A percentile compares a stretch with the other conserved stretches of the same genome.
Conservation (phyloP, 1,139 yeast species). For the Barnettozyma hawaiiensis region DNA sequence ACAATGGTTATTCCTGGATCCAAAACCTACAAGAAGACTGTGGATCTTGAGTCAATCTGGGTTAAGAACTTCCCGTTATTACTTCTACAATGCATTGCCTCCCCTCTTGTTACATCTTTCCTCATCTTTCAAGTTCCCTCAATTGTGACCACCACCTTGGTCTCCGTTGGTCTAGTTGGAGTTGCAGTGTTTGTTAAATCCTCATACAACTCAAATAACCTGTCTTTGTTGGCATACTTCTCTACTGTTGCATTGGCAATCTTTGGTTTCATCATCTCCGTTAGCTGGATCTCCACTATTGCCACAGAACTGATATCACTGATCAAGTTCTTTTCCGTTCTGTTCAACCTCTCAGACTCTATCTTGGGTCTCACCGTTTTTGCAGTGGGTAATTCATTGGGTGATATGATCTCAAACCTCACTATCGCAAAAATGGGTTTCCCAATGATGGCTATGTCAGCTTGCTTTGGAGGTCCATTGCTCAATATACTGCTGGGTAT, state of each 20-base stretch:
- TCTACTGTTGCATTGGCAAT: slow-evolving; percentile 31
- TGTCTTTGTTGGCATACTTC: slow-evolving; percentile 4
- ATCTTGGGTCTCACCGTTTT: slow-evolving; percentile 79
- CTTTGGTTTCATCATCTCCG: slow-evolving; percentile 61
- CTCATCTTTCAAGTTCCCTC: slow-evolving; percentile 17
- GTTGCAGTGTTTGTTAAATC: slow-evolving; percentile 5
- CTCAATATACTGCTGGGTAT: slow-evolving; percentile 56
- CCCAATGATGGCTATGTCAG: slow-evolving; percentile 89
- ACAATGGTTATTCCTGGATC: slow-evolving; percentile 14
- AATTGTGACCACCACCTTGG: slow-evolving; percentile 5
- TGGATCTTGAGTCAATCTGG: slow-evolving; percentile 13
- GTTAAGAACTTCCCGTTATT: slow-evolving; percentile 14
- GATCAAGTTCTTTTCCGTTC: slow-evolving; percentile 55
- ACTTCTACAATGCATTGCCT: slow-evolving; percentile 17
- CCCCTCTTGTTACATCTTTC: slow-evolving; percentile 20
- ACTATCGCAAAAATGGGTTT: slow-evolving; percentile 83
- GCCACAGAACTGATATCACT: slow-evolving; percentile 75
- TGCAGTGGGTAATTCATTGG: slow-evolving; percentile 89
- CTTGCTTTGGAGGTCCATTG: slow-evolving; percentile 93
- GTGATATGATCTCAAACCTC: slow-evolving; percentile 80
- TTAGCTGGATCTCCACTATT: slow-evolving; percentile 68
- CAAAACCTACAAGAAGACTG: slow-evolving; percentile 6
- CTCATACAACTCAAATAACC: slow-evolving; percentile 7
- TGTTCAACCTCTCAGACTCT: slow-evolving; percentile 67
- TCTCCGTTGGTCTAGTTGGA: slow-evolving; percentile 11